These are phyloP conservation scores for Suillus spraguei DNA, from an alignment of 768 basidiomycete species.

Conservation along the genomic window DNA sequence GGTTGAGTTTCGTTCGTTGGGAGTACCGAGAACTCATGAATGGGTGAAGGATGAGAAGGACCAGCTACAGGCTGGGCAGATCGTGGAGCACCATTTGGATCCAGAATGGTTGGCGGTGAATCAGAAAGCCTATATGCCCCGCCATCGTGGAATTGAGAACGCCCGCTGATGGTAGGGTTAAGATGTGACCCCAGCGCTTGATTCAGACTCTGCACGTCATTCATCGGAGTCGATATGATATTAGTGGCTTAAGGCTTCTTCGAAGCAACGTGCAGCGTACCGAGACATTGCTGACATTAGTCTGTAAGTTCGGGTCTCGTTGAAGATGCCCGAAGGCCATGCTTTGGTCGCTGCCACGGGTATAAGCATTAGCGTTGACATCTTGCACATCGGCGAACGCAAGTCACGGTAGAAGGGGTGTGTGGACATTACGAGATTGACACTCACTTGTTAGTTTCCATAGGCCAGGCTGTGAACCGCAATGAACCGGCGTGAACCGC, in stretches of 20 bases:
- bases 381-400: slow-evolving; percentile 12
- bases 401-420: slow-evolving; percentile 4
- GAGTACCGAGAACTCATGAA: slow-evolving; percentile 36
- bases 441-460: slow-evolving; percentile 39
- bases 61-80: slow-evolving; percentile 31
- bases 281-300: slow-evolving; percentile 54
- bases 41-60: slow-evolving; percentile 32
- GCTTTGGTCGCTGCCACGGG: slow-evolving; percentile 50
- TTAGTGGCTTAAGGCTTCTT: slow-evolving; percentile 30
- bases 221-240: slow-evolving; percentile 21
- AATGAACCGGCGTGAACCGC: slow-evolving; percentile 39
- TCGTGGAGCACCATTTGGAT: slow-evolving; percentile 28
- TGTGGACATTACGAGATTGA: slow-evolving; percentile 15
- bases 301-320: slow-evolving; percentile 51
- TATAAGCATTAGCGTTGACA: slow-evolving; percentile 18
- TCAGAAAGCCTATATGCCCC: slow-evolving; percentile 30
- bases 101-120: slow-evolving; percentile 34
- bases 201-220: slow-evolving; percentile 50
- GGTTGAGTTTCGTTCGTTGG: slow-evolving; percentile 28
- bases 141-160: slow-evolving; percentile 33
- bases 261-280: slow-evolving; percentile 41
- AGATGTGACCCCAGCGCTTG: slow-evolving; percentile 62
- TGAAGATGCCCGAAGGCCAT: slow-evolving; percentile 67
- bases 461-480: slow-evolving; percentile 32
- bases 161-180: slow-evolving; percentile 37